Base-by-base conservation (phyloP, 805 yeast species). In the Komagataella ulmi region DNA sequence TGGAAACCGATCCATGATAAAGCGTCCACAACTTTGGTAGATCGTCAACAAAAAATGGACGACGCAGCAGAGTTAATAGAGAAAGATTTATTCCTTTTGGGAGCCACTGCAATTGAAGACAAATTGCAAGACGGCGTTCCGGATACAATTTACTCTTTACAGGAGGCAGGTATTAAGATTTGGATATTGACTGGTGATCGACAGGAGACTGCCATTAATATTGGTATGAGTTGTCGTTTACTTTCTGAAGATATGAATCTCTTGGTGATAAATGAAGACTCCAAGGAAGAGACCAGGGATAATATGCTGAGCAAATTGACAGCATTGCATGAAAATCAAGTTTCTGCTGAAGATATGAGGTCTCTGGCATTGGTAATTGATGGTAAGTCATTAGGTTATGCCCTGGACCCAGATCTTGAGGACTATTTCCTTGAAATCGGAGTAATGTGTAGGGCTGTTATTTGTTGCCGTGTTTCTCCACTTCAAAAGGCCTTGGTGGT, bases 151-250 rank as follows among this genome's bases (percentile, higher is more conserved):
- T 93, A 88, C 57, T 86, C 95, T 5, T 74, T 93, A 52, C 99
- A 95, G 64, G 88, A 85, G 52, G 99, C 99, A 0, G 98, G 98
- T 14, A 90, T 95, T 57, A 91, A 89, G 65, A 80, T 93, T 17
- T 93, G 99, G 99, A 97, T 93, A 21, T 72, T 93, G 50, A 93
- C 99, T 2, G 99, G 99, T 59, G 99, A 93, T 64, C 79, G 97
- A 65, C 99, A 95, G 65, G 99, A 93, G 65, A 93, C 99, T 12
- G 99, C 99, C 0, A 86, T 93, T 57, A 93, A 93, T 65, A 93
- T 93, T 62, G 99, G 99, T 54, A 89, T 93, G 97, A 88, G 97
- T 60, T 95, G 99, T 72, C 88, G 87, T 62, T 73, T 93, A 48
- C 68, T 93, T 48, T 83, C 93, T 62, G 99, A 93, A 65, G 99